Evolutionary conservation across 2,329 filamentous ascomycete species (phyloP), one percentile per base, ranked within the genome.

Genomic region (Pseudogymnoascus sp.): DNA sequence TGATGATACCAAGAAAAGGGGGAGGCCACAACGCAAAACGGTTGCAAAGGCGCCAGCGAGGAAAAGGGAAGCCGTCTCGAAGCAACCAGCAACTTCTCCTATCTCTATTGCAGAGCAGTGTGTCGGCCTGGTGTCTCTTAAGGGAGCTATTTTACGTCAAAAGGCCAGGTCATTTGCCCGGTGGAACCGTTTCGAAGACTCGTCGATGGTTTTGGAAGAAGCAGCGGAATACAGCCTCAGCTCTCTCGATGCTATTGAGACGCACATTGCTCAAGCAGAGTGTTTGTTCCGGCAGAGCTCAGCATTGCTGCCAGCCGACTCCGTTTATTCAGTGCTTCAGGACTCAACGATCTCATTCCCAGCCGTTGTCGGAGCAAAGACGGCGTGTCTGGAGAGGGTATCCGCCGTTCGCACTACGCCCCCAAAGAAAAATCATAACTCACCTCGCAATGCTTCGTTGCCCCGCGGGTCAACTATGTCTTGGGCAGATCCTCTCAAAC

Each of bases 311-410:
- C 82, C 86, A 11, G 82, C 83, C 4, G 90, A 96, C 74, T 87
- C 92, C 2, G 88, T 94, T 3, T 95, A 93, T 73, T 95, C 91
- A 16, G 89, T 93, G 8, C 82, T 97, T 14, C 90, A 93, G 53
- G 94, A 99, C 70, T 97, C 94, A 0, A 96, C 92, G 0, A 86
- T 97, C 25, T 95, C 92, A 0, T 88, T 93, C 65, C 91, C 92
- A 1, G 86, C 90, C 0, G 79, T 93, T 2, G 50, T 67, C 7
- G 67, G 67, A 42, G 11, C 33, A 2, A 69, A 62, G n/a, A 63
- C 69, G 31, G 67, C 63, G 33, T 40, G 63, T 28, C 63, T 62
- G 44, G 70, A 72, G 16, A 68, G 66, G 42, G 53, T 68, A 23
- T 70, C 66, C 23, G 42, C 62, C 11, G 61, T 21, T n/a, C 63